These are phyloP conservation scores for Bryoglossum gracile DNA, from an alignment of 495 filamentous ascomycete genomes.

Conservation along the genomic window DNA sequence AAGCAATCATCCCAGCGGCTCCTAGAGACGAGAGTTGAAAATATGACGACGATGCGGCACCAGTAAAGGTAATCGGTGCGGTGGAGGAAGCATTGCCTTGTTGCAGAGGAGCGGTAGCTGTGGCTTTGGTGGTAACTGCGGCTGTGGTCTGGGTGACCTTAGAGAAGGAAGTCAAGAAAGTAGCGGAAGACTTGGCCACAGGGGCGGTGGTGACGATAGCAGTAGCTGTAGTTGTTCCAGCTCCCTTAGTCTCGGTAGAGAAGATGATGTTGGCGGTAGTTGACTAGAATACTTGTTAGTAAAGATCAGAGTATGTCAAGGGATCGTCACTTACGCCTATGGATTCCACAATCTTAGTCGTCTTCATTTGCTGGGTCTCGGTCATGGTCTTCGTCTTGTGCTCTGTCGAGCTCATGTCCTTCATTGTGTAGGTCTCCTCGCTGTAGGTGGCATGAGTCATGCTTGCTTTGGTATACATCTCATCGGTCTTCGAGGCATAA, in stretches of 20 bases:
- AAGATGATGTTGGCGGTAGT: slow-evolving; percentile 1
- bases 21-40: not conserved
- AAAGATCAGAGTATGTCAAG: not conserved
- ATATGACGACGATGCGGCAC: not conserved
- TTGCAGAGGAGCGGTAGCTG: not conserved
- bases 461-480: not conserved
- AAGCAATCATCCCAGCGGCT: not conserved
- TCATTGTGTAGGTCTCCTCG: not conserved
- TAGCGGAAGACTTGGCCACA: not conserved
- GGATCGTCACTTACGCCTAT: not conserved
- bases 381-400: not conserved
- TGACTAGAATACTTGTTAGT: not conserved
- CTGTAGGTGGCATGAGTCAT: not conserved
- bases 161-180: not conserved
- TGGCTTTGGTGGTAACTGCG: not conserved
- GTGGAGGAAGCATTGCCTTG: not conserved
- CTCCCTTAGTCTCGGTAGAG: not conserved
- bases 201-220: not conserved
- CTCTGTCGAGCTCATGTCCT: not conserved
- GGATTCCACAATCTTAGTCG: not conserved
- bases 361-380: not conserved
- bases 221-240: not conserved
- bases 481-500: not conserved
- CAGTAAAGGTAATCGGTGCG: not conserved
- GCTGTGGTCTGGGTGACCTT: not conserved